Evolutionary conservation across 202 grass and related monocot genomes (phyloP).

Genomic region (Musa balbisiana): DNA sequence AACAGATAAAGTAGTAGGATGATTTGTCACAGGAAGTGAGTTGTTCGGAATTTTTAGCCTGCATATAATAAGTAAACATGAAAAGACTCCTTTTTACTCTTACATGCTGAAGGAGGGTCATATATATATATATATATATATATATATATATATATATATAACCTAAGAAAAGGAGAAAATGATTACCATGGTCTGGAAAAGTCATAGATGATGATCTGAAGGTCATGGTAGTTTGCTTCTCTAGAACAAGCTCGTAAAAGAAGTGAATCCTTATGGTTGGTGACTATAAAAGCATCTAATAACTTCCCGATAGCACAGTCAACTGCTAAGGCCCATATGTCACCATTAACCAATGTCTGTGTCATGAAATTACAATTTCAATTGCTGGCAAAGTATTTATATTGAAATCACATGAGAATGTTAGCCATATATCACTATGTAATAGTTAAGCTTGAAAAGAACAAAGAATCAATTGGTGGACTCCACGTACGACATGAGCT

Average conservation of each 20-base stretch:
- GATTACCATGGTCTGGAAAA: conserved; percentile 47
- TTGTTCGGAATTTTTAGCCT: conserved; percentile 43
- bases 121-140: too few relatives aligned
- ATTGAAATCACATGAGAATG: conserved; percentile 4
- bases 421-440: background rate
- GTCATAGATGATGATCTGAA: conserved; percentile 86
- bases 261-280: conserved; percentile 72
- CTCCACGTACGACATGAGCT: conserved; percentile 59
- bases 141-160: background rate
- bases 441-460: background rate
- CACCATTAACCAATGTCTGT: conserved; percentile 52
- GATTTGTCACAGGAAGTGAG: conserved; percentile 53
- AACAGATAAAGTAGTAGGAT: conserved; percentile 69
- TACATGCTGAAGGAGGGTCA: background rate
- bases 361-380: conserved; percentile 19
- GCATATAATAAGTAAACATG: conserved; percentile 20
- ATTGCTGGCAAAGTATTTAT: background rate
- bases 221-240: conserved; percentile 50
- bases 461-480: background rate
- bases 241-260: conserved; percentile 60
- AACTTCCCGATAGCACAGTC: conserved; percentile 59
- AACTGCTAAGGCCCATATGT: conserved; percentile 74
- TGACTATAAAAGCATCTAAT: conserved; percentile 90
- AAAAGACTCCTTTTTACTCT: background rate
- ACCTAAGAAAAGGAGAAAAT: background rate